A percentile compares a stretch with the other conserved stretches of the same genome.
Evolutionary conservation across 108 stramenopile species (phyloP).

Genomic region (Parmales sp.): DNA sequence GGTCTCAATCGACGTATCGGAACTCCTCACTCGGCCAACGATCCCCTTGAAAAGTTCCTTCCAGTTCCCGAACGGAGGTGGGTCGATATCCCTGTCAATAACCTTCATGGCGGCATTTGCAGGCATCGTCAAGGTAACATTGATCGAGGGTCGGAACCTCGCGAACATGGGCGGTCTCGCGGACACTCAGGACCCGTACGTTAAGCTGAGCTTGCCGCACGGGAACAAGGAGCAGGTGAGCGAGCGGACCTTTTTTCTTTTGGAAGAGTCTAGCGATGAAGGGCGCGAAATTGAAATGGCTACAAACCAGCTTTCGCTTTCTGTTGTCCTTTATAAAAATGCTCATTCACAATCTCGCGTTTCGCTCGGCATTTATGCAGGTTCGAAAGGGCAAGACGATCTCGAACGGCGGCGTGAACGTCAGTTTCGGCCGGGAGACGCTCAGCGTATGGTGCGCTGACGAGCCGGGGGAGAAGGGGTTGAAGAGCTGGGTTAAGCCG

Average conservation of each 20-base stretch:
- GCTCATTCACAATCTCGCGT: no score
- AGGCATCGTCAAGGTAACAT: constrained; percentile 36
- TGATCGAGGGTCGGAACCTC: constrained; percentile 34
- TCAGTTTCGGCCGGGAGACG: constrained; percentile 39
- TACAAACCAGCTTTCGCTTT: no score
- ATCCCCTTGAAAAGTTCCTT: background rate
- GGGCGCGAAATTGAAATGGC: constrained; percentile 27
- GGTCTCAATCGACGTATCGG: background rate
- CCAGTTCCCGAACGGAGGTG: background rate
- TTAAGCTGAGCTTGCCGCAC: constrained; percentile 26
- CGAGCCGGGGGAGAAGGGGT: constrained; percentile 1
- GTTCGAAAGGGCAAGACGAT: constrained; percentile 17
- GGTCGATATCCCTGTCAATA: constrained; percentile 13
- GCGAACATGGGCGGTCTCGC: constrained; percentile 17
- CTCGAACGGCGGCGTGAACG: constrained; percentile 39
- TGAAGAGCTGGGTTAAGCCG: constrained; percentile 32
- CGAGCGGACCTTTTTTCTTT: no score
- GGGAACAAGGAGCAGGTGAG: constrained; percentile 7
- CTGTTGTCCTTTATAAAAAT: no score
- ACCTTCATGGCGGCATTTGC: constrained; percentile 32
- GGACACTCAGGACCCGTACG: constrained; percentile 22
- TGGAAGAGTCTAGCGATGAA: no score
- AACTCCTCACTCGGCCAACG: background rate
- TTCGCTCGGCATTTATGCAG: no score
- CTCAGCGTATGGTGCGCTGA: constrained; percentile 34